Evolutionary conservation across 768 basidiomycete species (phyloP), one percentile per base, ranked within the genome.

Genomic region (Kwoniella sp.): DNA sequence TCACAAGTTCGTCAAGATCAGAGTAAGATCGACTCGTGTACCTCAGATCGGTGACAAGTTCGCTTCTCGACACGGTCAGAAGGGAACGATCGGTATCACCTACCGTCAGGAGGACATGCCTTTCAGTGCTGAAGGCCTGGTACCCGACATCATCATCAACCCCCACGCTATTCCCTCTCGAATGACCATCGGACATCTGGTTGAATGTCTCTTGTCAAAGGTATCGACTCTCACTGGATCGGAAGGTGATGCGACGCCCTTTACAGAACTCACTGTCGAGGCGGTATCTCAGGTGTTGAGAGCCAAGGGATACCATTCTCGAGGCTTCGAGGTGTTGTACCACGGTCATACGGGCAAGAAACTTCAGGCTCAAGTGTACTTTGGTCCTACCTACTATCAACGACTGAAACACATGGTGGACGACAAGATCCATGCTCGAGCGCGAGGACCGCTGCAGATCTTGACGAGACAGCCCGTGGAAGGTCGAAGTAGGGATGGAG

Each of bases 71-170:
- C 96, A 99, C 77, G 96, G 96, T 75, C 96, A 99, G 83, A 99
- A 99, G 84, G 96, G 96, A 82, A 99, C 96, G 11, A 95, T 98
- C 68, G 96, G 96, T 82, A 96, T 99, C 82, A 97, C 95, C 0
- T 99, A 99, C 79, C 92, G 96, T 57, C 96, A 98, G 81, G 96
- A 99, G 81, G 96, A 99, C 79, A 98, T 99, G 96, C 96, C 96
- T 30, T 99, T 98, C 84, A 95, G 93, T 2, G 88, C 89, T 1
- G 93, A 98, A 78, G 96, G 96, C 64, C 92, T 97, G 73, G 91
- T 91, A 0, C 96, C 96, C 11, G 96, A 99, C 81, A 86, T 99
- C 74, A 86, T 99, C 83, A 99, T 99, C 82, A 99, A 99, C 77
- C 96, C 96, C 41, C 96, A 99, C 81, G 96, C 96, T 76, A 99